Percentiles rank a stretch among this genome's conserved stretches.
Evolutionary conservation across 805 yeast genomes (phyloP).

Genomic region (Wickerhamiella dianesei): DNA sequence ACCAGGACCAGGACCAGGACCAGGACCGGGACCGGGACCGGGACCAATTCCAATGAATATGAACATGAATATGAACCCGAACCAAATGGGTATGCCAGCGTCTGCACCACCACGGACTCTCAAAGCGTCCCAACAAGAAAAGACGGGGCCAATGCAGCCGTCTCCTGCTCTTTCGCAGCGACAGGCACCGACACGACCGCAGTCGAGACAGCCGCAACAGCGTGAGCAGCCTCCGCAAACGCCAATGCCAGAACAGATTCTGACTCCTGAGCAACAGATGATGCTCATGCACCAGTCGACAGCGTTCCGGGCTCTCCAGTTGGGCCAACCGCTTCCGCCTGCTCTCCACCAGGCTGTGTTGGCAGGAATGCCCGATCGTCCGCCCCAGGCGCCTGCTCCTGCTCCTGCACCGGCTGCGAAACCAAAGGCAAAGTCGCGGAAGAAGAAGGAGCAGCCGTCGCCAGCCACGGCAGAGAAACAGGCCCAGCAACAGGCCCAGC

Average conservation of each 20-base stretch:
- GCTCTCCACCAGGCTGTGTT: constrained; percentile 8
- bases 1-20: not conserved
- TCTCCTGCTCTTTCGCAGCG: constrained; percentile 9
- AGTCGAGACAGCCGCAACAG: not conserved
- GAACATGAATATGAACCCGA: too few species aligned
- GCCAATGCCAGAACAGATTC: constrained; percentile 4
- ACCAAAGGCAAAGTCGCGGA: not conserved
- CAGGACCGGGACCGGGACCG: not conserved
- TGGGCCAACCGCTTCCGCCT: constrained; percentile 10
- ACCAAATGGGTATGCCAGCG: too few species aligned
- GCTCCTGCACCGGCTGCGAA: not conserved
- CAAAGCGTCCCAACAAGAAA: constrained; percentile 9
- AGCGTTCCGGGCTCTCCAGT: constrained; percentile 11
- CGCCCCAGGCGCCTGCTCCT: not conserved
- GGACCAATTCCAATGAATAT: too few species aligned
- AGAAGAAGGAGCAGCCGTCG: not conserved
- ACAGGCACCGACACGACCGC: constrained; percentile 1
- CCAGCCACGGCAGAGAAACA: not conserved
- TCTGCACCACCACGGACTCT: too few species aligned
- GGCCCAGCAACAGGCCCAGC: not conserved
- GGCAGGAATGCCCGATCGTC: not conserved
- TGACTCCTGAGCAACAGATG: constrained; percentile 11
- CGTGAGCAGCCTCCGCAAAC: constrained; percentile 2
- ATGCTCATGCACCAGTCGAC: constrained; percentile 9
- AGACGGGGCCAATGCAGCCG: constrained; percentile 7